These are phyloP conservation scores for Stephania cephalantha DNA, from an alignment of 164 flowering plant genomes.

Conservation along the genomic window DNA sequence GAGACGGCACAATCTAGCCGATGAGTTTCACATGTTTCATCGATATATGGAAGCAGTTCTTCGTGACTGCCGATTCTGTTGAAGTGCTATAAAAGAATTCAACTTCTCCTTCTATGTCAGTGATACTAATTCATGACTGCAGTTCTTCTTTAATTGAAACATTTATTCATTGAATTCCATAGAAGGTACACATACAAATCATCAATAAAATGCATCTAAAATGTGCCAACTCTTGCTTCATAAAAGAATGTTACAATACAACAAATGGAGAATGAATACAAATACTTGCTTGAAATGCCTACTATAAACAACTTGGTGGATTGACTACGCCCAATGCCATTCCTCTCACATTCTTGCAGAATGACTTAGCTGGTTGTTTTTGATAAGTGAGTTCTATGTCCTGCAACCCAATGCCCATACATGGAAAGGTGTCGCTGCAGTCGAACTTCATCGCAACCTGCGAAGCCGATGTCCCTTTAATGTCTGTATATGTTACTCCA, in stretches of 20 bases:
- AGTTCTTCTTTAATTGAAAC: neutral
- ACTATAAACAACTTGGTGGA: conserved; percentile 21
- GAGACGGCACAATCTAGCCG: no score
- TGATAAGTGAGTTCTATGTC: conserved; percentile 21
- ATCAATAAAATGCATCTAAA: neutral
- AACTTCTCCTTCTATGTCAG: neutral
- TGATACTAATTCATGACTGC: neutral
- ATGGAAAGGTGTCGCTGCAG: conserved; percentile 23
- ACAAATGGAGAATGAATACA: conserved; percentile 3
- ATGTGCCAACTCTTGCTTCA: neutral
- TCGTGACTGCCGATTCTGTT: neutral
- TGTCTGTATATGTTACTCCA: conserved; percentile 19
- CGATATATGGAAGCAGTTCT: no score
- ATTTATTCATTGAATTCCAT: neutral
- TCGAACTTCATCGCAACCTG: conserved; percentile 23
- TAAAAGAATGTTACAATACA: neutral
- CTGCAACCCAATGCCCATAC: conserved; percentile 19
- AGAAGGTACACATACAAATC: neutral
- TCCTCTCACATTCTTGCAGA: conserved; percentile 13
- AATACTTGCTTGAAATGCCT: neutral
- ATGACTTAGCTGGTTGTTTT: conserved; percentile 14
- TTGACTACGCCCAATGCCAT: conserved; percentile 8
- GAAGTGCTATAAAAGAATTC: neutral
- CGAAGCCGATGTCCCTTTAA: conserved; percentile 22
- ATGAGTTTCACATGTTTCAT: no score